Percentiles rank a stretch among this genome's conserved stretches.
Conservation (phyloP, 148 eudicot genomes). For the Diospyros lotus region DNA sequence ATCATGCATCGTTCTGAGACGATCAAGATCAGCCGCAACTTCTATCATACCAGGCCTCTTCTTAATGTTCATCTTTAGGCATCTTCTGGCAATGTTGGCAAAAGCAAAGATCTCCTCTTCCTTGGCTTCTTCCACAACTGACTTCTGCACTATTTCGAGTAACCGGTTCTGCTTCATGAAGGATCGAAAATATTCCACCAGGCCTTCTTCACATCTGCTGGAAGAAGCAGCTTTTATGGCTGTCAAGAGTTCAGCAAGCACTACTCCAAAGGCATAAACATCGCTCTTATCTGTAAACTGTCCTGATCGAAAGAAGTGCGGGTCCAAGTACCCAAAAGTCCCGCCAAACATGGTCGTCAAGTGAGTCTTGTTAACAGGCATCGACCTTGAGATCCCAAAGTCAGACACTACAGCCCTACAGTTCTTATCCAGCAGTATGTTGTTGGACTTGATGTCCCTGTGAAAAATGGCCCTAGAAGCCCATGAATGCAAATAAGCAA, state of each 20-base stretch:
- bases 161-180: not conserved
- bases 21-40: not conserved
- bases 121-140: not conserved
- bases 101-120: not conserved
- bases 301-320: not conserved
- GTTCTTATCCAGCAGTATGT: not conserved
- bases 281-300: not conserved
- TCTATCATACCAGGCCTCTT: constrained; percentile 12
- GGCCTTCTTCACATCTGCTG: not conserved
- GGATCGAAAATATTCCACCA: not conserved
- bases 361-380: not conserved
- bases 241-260: not conserved
- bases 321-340: constrained; percentile 7
- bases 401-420: constrained; percentile 4
- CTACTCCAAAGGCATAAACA: not conserved
- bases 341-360: not conserved
- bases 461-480: not conserved
- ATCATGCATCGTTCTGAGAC: not conserved
- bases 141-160: not conserved
- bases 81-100: not conserved
- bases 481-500: not conserved
- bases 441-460: constrained; percentile 1
- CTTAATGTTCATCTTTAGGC: not conserved
- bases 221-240: not conserved
- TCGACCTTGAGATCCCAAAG: constrained; percentile 1